Conservation (phyloP, 2,329 filamentous ascomycete genomes). For the Ceratocystis eucalypticola region DNA sequence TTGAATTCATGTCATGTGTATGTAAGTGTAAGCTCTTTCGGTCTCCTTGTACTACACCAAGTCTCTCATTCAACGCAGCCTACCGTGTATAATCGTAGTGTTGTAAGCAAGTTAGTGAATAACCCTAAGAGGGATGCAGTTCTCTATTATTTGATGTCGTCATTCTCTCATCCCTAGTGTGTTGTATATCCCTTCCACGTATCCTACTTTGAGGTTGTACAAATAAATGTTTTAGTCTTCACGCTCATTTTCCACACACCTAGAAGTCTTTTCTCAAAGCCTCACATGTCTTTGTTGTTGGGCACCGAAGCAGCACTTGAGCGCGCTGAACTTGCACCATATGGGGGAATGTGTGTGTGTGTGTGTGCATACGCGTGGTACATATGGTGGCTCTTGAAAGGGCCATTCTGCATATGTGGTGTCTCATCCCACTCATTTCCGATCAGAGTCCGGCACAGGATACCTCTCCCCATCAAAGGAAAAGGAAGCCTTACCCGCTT, state of each 20-base stretch:
- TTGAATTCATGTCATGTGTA: background rate
- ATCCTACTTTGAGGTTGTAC: background rate
- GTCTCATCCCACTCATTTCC: background rate
- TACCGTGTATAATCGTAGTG: background rate
- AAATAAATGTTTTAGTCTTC: background rate
- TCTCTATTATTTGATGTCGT: background rate
- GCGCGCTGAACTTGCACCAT: background rate
- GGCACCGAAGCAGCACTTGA: background rate
- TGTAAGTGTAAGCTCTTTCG: background rate
- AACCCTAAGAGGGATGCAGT: background rate
- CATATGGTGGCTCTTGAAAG: background rate
- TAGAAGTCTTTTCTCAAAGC: background rate
- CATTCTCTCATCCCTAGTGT: background rate
- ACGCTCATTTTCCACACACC: background rate
- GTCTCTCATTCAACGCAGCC: background rate
- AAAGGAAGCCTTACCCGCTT: background rate
- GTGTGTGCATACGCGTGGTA: background rate
- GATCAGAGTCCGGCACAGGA: background rate
- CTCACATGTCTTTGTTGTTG: background rate
- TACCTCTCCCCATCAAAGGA: background rate
- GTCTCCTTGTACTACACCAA: background rate
- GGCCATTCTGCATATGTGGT: background rate
- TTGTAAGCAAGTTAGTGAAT: too few species aligned
- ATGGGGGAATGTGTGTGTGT: background rate
- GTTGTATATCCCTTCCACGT: background rate